Evolutionary conservation across 805 yeast species (phyloP).

Genomic region (Yarrowia sp.): DNA sequence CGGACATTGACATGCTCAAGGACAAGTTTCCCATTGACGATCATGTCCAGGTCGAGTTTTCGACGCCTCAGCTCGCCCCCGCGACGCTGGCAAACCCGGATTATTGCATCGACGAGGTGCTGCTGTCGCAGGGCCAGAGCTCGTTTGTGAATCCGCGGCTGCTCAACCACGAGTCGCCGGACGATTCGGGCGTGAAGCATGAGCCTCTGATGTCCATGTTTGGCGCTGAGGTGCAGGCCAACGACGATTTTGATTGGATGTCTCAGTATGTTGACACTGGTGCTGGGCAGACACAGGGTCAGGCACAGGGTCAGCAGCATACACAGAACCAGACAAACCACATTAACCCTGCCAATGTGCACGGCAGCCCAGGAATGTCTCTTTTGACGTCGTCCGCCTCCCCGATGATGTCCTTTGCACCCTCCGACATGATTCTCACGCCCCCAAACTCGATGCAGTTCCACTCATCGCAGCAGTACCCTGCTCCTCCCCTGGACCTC

Average conservation of each 20-base stretch:
- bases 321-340: background rate
- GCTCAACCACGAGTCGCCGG: slow-evolving; percentile 12
- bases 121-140: slow-evolving; percentile 19
- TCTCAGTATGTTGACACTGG: background rate
- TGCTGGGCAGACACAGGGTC: background rate
- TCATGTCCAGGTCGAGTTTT: slow-evolving; percentile 72
- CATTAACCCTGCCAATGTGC: background rate
- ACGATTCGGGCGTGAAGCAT: background rate
- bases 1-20: slow-evolving; percentile 40
- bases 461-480: background rate
- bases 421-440: slow-evolving; percentile 15
- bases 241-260: slow-evolving; percentile 22
- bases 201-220: slow-evolving; percentile 17
- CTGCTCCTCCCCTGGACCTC: background rate
- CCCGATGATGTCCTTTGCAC: slow-evolving; percentile 1
- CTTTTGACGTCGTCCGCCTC: background rate
- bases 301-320: background rate
- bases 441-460: slow-evolving; percentile 24
- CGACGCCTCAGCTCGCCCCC: slow-evolving; percentile 73
- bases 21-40: slow-evolving; percentile 35
- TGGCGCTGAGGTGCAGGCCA: background rate
- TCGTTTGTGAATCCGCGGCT: slow-evolving; percentile 17
- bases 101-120: slow-evolving; percentile 26
- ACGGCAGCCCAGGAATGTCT: too few relatives aligned
- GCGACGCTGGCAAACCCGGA: slow-evolving; percentile 40